These are phyloP conservation scores for Boletus sp. DNA, from an alignment of 1,284 basidiomycete genomes.

Conservation along the genomic window DNA sequence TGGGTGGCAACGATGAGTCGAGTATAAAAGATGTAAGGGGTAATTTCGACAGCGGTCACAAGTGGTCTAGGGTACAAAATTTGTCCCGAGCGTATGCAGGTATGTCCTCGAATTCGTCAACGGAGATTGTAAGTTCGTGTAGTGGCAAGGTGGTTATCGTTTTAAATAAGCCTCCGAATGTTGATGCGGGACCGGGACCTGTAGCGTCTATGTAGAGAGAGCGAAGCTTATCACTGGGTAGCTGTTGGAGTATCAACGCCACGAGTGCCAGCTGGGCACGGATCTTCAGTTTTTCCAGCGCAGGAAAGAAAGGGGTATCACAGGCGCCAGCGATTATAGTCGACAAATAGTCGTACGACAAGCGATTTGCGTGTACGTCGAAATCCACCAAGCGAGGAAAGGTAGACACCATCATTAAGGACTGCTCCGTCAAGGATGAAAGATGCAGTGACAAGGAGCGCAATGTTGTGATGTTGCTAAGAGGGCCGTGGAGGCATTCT, in stretches of 20 bases:
- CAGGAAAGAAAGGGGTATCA: slow-evolving; percentile 35
- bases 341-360: slow-evolving; percentile 35
- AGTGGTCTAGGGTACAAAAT: slow-evolving; percentile 22
- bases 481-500: slow-evolving; percentile 33
- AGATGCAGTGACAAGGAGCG: slow-evolving; percentile 43
- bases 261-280: slow-evolving; percentile 40
- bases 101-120: slow-evolving; percentile 26
- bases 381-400: slow-evolving; percentile 45
- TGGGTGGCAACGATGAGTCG: slow-evolving; percentile 39
- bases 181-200: slow-evolving; percentile 27
- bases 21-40: slow-evolving; percentile 40
- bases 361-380: slow-evolving; percentile 45
- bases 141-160: slow-evolving; percentile 33
- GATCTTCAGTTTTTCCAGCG: slow-evolving; percentile 43
- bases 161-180: slow-evolving; percentile 40
- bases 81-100: slow-evolving; percentile 7
- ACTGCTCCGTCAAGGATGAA: slow-evolving; percentile 40
- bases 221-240: slow-evolving; percentile 34
- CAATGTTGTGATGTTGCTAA: slow-evolving; percentile 39
- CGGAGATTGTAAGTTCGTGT: slow-evolving; percentile 43
- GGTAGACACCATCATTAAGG: slow-evolving; percentile 39
- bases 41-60: slow-evolving; percentile 23
- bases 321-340: slow-evolving; percentile 18
- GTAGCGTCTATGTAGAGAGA: slow-evolving; percentile 41
- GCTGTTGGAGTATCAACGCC: slow-evolving; percentile 34